Evolutionary conservation across 352 stramenopile genomes (phyloP).

Genomic region (Phytophthora europaea): DNA sequence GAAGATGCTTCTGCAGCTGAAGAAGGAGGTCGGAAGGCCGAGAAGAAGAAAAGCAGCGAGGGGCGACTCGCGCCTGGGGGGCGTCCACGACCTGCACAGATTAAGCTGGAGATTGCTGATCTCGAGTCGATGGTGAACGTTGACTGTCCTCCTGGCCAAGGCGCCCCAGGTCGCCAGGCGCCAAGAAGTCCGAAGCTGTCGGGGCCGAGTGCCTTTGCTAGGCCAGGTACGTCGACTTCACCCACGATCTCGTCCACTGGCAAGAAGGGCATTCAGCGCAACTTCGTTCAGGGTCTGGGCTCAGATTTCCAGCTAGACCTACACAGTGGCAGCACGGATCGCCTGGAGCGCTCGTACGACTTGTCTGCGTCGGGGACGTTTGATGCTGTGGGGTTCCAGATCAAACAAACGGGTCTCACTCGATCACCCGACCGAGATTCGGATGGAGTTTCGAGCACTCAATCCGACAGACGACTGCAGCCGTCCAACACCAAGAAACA

Average conservation of each 20-base stretch:
- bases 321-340: conserved; percentile 60
- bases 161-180: conserved; percentile 43
- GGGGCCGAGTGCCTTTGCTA: conserved; percentile 22
- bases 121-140: conserved; percentile 38
- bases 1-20: conserved; percentile 26
- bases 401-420: conserved; percentile 86
- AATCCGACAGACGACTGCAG: conserved; percentile 38
- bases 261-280: conserved; percentile 77
- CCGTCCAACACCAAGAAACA: conserved; percentile 82
- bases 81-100: conserved; percentile 58
- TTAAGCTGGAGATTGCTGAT: conserved; percentile 81
- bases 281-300: conserved; percentile 76
- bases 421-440: conserved; percentile 60
- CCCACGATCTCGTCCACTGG: conserved; percentile 52
- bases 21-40: conserved; percentile 42
- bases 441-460: conserved; percentile 20
- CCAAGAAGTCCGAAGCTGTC: conserved; percentile 60
- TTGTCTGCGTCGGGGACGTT: conserved; percentile 86
- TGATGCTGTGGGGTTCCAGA: conserved; percentile 84
- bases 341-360: conserved; percentile 83
- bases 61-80: conserved; percentile 9
- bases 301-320: conserved; percentile 81
- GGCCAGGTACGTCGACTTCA: conserved; percentile 47
- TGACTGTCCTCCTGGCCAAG: conserved; percentile 11
- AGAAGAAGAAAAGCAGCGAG: conserved; percentile 64